Evolutionary conservation across 768 basidiomycete genomes (phyloP), one percentile per base, ranked within the genome.

Genomic region (Tremella fuciformis): DNA sequence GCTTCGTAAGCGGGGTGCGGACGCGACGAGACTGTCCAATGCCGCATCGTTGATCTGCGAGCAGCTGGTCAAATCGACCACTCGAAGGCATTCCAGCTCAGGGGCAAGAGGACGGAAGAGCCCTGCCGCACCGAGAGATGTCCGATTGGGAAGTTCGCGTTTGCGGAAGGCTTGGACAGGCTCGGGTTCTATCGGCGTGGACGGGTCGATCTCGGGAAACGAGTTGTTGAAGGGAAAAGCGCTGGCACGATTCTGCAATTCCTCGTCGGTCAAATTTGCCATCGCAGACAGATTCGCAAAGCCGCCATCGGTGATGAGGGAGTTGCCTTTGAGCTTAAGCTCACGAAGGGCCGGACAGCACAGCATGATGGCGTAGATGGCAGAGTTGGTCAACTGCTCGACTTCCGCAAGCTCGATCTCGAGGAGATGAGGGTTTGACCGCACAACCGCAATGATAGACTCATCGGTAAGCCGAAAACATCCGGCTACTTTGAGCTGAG

Each of bases 361-460:
- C 11, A 83, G 80, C 89, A 93, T 93, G 29, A 98, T 83, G 63
- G 90, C 86, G 54, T 90, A 86, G 57, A 92, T 80, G 26, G 88
- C 82, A 13, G 81, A 73, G 71, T 96, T 86, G 16, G 90, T 87
- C 70, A 97, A 82, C 55, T 80, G 80, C 59, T 83, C 82, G 79
- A 92, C 92, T 62, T 85, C 82, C 70, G 89, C 87, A 69, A 99
- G 85, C 78, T 99, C 96, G 65, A 98, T 85, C 77, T 99, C 96
- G 57, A 99, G 83, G 22, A 99, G 83, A 51, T 91, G 82, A 0
- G 89, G 88, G 72, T 91, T 94, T 3, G 81, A 82, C 60, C 82
- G 83, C 34, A 88, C 88, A 51, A 99, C 82, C 29, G 85, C 82
- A 34, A 86, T 83, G 65, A 99, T 81, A 24, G 91, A 81, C 22